Evolutionary conservation across 495 filamentous ascomycete genomes (phyloP).

Genomic region (Aspergillus hancockii): DNA sequence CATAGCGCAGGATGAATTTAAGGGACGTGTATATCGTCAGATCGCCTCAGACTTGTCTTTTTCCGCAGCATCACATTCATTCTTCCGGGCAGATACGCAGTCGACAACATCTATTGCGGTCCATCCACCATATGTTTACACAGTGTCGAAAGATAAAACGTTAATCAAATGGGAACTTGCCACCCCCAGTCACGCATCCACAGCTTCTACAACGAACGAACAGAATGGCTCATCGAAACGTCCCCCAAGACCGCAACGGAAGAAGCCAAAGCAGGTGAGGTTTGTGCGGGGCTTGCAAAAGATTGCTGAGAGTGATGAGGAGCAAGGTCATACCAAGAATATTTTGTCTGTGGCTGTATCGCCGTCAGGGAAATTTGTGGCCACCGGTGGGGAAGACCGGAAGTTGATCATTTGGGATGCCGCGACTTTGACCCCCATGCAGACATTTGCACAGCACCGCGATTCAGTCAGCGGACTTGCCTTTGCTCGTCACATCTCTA

Average conservation of each 20-base stretch:
- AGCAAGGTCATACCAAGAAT: constrained; percentile 70
- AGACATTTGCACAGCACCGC: constrained; percentile 88
- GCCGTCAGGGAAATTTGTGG: constrained; percentile 84
- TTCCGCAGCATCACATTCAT: constrained; percentile 58
- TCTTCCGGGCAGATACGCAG: constrained; percentile 75
- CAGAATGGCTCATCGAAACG: constrained; percentile 61
- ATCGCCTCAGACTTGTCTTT: constrained; percentile 72
- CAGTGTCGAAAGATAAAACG: constrained; percentile 78
- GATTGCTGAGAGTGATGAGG: constrained; percentile 60
- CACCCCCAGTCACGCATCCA: constrained; percentile 32
- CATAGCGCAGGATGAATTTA: constrained; percentile 67
- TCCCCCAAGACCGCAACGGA: constrained; percentile 61
- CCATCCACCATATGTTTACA: constrained; percentile 78
- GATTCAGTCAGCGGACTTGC: constrained; percentile 80
- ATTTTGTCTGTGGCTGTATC: constrained; percentile 87
- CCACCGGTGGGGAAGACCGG: constrained; percentile 82
- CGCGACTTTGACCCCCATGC: constrained; percentile 69
- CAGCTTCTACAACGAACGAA: constrained; percentile 41
- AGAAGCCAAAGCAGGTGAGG: constrained; percentile 68
- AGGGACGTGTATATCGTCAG: constrained; percentile 82
- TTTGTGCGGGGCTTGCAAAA: constrained; percentile 65
- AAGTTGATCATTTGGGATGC: constrained; percentile 86
- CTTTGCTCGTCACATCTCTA: constrained; percentile 76
- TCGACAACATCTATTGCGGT: constrained; percentile 78
- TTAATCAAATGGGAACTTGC: constrained; percentile 85